Evolutionary conservation across 345 rosid genomes (phyloP), one percentile per base, ranked within the genome.

Genomic region (Angophora floribunda): DNA sequence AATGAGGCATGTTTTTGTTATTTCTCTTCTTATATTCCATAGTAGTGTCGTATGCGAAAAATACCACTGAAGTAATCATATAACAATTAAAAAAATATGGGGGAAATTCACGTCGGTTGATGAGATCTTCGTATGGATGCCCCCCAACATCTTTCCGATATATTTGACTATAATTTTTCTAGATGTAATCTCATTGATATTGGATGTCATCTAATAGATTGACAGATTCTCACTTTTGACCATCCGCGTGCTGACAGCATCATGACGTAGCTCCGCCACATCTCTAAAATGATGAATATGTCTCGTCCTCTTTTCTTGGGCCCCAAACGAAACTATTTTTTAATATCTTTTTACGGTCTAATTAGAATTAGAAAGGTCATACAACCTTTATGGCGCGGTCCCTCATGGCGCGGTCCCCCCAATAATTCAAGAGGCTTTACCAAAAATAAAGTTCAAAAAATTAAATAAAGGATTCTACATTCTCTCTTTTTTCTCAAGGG

Each of bases 71-170:
- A 13, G 65, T 28, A 26, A 26, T 13, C 3, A 26, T 26, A 59
- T 26, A 59, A 26, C 9, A 57, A 26, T 59, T 59, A n/a, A 26
- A 59, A 11, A 63, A n/a, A 63, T n/a, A 5, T 63, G 19, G 3
- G 3, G 41, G 41, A 14, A 63, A 63, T n/a, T 63, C 10, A 0
- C 9, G 1, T 63, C 9, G 47, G 47, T 36, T 0, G 82, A 19
- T 41, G 24, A 6, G 26, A 3, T 75, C 41, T 36, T 17, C 10
- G 41, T 19, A 36, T 3, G 28, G 82, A 21, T 75, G 7, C 26
- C 14, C 15, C 26, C 32, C 14, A 7, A 41, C 14, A 41, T 5
- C 49, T 10, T 75, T 44, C 24, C 3, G 84, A 10, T 75, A 41
- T 75, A 41, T 75, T 70, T 70, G 80, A 70, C 45, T 36, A 32